Conservation (phyloP, 2,329 filamentous ascomycete species). For the Colletotrichum simmondsii region DNA sequence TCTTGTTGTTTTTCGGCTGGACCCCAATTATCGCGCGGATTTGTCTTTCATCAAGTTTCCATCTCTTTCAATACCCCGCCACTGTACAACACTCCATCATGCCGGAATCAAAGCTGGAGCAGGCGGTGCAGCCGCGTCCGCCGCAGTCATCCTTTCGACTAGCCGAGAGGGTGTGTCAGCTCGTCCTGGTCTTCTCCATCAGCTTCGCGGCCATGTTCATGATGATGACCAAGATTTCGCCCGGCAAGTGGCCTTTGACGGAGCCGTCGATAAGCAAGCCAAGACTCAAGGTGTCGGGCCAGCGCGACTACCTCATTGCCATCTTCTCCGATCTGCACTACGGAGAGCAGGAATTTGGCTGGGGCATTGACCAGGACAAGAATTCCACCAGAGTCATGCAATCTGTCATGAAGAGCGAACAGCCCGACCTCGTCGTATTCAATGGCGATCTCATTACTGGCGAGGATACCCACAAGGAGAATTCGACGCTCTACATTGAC, state of each 20-base stretch:
- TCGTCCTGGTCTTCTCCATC: constrained; percentile 31
- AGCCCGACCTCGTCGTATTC: constrained; percentile 64
- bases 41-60: background rate
- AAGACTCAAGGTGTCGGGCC: constrained; percentile 3
- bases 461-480: constrained; percentile 60
- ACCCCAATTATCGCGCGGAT: background rate
- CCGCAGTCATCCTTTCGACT: constrained; percentile 23
- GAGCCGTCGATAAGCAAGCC: constrained; percentile 33
- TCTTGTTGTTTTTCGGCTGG: background rate
- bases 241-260: constrained; percentile 29
- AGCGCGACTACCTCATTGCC: constrained; percentile 38
- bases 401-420: constrained; percentile 57
- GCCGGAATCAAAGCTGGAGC: constrained; percentile 19
- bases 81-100: background rate
- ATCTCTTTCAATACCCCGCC: background rate
- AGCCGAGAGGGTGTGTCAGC: constrained; percentile 27
- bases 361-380: constrained; percentile 54
- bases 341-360: constrained; percentile 57
- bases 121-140: constrained; percentile 18
- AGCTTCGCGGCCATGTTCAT: constrained; percentile 33
- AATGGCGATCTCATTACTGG: constrained; percentile 74
- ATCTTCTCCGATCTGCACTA: constrained; percentile 69
- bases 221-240: constrained; percentile 34
- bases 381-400: constrained; percentile 59
- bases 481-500: constrained; percentile 62